phyloP scores from a whole-genome alignment of 352 stramenopile genomes.

The Chrysophaeum taylorii region DNA sequence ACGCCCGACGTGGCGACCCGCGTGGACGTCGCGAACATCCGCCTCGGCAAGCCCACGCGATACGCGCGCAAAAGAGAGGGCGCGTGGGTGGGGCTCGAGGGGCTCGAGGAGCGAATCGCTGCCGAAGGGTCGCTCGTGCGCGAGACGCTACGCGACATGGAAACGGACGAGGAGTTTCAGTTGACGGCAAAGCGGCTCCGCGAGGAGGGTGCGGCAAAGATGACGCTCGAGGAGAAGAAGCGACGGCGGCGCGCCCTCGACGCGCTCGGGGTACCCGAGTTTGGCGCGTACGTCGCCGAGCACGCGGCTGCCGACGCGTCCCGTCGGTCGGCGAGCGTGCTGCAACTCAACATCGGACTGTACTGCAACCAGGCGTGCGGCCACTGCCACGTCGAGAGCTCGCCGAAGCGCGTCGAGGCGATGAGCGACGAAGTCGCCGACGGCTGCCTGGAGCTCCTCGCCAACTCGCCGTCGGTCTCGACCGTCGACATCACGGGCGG shows the following conservation, averaged over 20 bases:
- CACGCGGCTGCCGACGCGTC: slow-evolving; percentile 19
- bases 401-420: slow-evolving; percentile 51
- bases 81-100: not conserved
- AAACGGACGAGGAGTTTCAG: slow-evolving; percentile 51
- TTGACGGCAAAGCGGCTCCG: slow-evolving; percentile 39
- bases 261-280: slow-evolving; percentile 50
- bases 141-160: slow-evolving; percentile 54
- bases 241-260: slow-evolving; percentile 51
- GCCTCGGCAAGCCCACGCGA: slow-evolving; percentile 23
- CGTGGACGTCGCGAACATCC: slow-evolving; percentile 31
- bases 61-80: not conserved
- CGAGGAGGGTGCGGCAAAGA: slow-evolving; percentile 38
- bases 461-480: slow-evolving; percentile 48
- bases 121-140: slow-evolving; percentile 49
- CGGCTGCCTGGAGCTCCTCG: slow-evolving; percentile 51
- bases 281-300: slow-evolving; percentile 46
- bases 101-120: slow-evolving; percentile 43
- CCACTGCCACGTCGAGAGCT: slow-evolving; percentile 73
- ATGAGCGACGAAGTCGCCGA: slow-evolving; percentile 52
- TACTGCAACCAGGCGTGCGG: slow-evolving; percentile 74
- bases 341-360: slow-evolving; percentile 74
- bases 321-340: slow-evolving; percentile 40
- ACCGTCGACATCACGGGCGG: slow-evolving; percentile 70
- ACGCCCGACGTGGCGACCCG: slow-evolving; percentile 15
- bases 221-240: slow-evolving; percentile 58